Base-by-base conservation (phyloP, 208 protist species). In the Phytomonas francai region DNA sequence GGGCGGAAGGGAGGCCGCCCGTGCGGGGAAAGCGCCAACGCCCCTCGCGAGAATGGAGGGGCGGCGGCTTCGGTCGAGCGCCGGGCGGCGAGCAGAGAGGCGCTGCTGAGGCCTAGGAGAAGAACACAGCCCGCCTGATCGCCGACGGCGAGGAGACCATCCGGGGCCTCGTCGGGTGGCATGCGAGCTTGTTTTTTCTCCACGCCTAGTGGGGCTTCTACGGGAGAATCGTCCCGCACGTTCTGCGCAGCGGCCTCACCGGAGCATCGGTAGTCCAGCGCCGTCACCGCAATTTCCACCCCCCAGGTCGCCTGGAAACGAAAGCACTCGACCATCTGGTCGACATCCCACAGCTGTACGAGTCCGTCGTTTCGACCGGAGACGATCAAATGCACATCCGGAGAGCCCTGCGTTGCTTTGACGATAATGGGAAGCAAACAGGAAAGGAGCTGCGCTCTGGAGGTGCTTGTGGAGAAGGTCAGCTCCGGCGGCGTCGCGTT, bases 301-400 rank as follows among this genome's bases (percentile, higher is more conserved):
- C 74, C 49, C 45, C 83, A 73, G 0, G 88, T 89, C 25, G 73
- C 81, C 33, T 78, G 73, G 68, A 82, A 91, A 28, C 86, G 85
- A 74, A 88, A 73, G 49, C 90, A 65, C 74, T 95, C 89, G 16
- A 65, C 70, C 56, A 70, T 62, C 19, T 72, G 78, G 16, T 76
- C 72, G 25, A 83, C 56, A 59, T 92, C 84, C 90, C 90, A 95
- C 67, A 95, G 76, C 78, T 95, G 90, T 49, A 95, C 30, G 5
- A 91, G 58, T 1, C 90, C 90, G 49, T 89, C 81, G 72, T 89
- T 86, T 62, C 80, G 91, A 8, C 78, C 87, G 51, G 79, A 88
- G 42, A 88, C 63, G 68, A 92, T 61, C 1, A 74, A 32, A 27
- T 71, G 67, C 31, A 69, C 73, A 2, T n/a, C 39, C 27, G 42